A percentile compares a stretch with the other conserved stretches of the same genome.
Conservation (phyloP, 148 eudicot species). For the Salicornia ramosissima region DNA sequence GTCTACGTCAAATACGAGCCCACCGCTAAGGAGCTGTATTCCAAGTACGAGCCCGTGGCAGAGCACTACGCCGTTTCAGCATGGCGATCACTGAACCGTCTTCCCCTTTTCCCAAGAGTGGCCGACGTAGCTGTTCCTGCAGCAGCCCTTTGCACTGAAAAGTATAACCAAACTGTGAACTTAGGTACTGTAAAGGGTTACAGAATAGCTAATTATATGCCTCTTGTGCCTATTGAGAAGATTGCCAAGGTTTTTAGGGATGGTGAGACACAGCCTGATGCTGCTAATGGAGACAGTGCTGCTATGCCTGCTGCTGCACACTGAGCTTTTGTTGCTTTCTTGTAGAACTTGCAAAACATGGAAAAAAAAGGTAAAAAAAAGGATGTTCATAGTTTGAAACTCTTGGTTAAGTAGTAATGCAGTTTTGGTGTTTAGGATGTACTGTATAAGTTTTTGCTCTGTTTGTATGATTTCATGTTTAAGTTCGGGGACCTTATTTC, state of each 20-base stretch:
- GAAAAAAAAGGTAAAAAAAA: neutral
- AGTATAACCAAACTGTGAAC: constrained; percentile 67
- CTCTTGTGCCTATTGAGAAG: constrained; percentile 81
- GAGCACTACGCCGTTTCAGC: constrained; percentile 72
- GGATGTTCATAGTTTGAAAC: constrained; percentile 8
- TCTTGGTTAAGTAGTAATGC: constrained; percentile 14
- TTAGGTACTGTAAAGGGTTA: constrained; percentile 67
- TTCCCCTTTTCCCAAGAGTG: constrained; percentile 78
- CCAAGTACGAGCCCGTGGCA: constrained; percentile 84
- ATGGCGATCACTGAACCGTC: constrained; percentile 72
- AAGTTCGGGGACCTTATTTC: neutral
- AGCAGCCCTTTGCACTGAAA: constrained; percentile 72
- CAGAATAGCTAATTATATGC: constrained; percentile 67
- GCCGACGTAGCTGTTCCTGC: constrained; percentile 68
- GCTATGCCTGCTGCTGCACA: constrained; percentile 22
- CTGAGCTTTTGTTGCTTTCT: neutral
- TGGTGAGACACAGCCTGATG: constrained; percentile 17
- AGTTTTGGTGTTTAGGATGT: constrained; percentile 20
- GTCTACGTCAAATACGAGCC: constrained; percentile 76
- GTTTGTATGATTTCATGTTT: constrained; percentile 6
- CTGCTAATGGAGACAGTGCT: constrained; percentile 7
- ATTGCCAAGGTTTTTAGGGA: constrained; percentile 63
- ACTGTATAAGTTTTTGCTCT: neutral
- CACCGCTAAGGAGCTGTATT: constrained; percentile 64
- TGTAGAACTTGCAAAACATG: neutral